Evolutionary conservation across 1,284 basidiomycete species (phyloP).

Genomic region (Inonotus obliquus): DNA sequence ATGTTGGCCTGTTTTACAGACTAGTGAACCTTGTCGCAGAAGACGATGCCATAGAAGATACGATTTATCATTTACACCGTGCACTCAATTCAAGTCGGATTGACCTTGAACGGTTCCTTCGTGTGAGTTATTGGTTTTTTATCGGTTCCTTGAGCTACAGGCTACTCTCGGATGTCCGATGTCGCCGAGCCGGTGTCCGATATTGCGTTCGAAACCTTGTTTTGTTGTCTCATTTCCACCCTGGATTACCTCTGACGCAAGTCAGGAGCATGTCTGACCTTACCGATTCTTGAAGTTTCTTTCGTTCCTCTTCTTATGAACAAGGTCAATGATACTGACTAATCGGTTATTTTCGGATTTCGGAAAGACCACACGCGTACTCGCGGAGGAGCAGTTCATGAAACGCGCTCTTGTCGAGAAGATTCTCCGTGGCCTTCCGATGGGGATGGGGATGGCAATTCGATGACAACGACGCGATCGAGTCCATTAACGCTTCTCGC

Average conservation of each 20-base stretch:
- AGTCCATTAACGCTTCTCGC: not conserved
- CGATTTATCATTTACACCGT: slow-evolving; percentile 93
- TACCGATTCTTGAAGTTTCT: not conserved
- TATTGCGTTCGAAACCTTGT: not conserved
- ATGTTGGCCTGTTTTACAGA: slow-evolving; percentile 37
- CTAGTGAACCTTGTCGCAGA: slow-evolving; percentile 95
- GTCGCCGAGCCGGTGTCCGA: slow-evolving; percentile 8
- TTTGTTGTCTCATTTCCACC: not conserved
- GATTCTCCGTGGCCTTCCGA: slow-evolving; percentile 68
- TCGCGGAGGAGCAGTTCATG: slow-evolving; percentile 94
- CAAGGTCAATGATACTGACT: not conserved
- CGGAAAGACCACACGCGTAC: slow-evolving; percentile 71
- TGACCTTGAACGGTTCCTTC: slow-evolving; percentile 88
- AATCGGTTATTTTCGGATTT: slow-evolving; percentile 16
- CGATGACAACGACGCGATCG: not conserved
- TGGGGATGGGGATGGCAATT: slow-evolving; percentile 33
- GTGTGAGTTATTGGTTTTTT: slow-evolving; percentile 47
- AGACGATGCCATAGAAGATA: slow-evolving; percentile 97
- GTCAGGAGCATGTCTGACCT: not conserved
- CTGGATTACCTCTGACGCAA: not conserved
- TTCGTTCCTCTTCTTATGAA: no score
- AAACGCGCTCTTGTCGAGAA: slow-evolving; percentile 88
- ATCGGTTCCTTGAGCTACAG: slow-evolving; percentile 7
- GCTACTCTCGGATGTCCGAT: slow-evolving; percentile 7
- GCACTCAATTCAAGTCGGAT: slow-evolving; percentile 90